These are phyloP conservation scores for Podaxis rugospora DNA, from an alignment of 768 basidiomycete species.

Conservation along the genomic window DNA sequence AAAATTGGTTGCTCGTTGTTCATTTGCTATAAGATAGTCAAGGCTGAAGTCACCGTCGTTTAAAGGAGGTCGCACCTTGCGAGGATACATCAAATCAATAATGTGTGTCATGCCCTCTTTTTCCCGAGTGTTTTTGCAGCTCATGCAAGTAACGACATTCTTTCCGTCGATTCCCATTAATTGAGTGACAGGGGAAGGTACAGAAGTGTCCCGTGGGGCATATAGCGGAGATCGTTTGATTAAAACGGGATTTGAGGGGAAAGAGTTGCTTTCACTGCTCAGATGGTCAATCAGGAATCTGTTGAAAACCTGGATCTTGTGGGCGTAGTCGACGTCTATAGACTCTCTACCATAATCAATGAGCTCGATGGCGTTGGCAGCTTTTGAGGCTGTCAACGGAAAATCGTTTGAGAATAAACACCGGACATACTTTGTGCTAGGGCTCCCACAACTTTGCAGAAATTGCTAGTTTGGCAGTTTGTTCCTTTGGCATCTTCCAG, in stretches of 20 bases:
- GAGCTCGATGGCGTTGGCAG: constrained; percentile 76
- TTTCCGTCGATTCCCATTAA: constrained; percentile 77
- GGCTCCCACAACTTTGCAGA: constrained; percentile 89
- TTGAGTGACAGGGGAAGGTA: constrained; percentile 78
- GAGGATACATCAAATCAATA: constrained; percentile 83
- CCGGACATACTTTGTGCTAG: constrained; percentile 68
- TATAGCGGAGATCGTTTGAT: constrained; percentile 25
- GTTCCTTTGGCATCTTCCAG: constrained; percentile 90
- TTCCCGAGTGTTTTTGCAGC: constrained; percentile 65
- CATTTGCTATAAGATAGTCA: not conserved
- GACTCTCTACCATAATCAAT: constrained; percentile 83
- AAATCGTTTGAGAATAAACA: not conserved
- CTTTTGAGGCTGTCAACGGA: constrained; percentile 26
- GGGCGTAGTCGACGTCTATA: constrained; percentile 71
- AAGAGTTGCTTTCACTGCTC: constrained; percentile 64
- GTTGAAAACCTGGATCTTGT: constrained; percentile 93
- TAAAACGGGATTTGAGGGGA: constrained; percentile 54
- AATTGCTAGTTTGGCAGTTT: constrained; percentile 97
- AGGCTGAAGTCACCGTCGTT: not conserved
- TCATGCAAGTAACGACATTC: constrained; percentile 69
- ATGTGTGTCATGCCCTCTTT: constrained; percentile 82
- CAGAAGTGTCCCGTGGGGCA: constrained; percentile 20
- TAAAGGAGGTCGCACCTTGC: constrained; percentile 48
- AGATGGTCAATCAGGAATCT: constrained; percentile 89
- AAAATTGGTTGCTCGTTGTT: constrained; percentile 15